Evolutionary conservation across 2,329 filamentous ascomycete genomes (phyloP).

Genomic region (Cyphellophora attinorum): DNA sequence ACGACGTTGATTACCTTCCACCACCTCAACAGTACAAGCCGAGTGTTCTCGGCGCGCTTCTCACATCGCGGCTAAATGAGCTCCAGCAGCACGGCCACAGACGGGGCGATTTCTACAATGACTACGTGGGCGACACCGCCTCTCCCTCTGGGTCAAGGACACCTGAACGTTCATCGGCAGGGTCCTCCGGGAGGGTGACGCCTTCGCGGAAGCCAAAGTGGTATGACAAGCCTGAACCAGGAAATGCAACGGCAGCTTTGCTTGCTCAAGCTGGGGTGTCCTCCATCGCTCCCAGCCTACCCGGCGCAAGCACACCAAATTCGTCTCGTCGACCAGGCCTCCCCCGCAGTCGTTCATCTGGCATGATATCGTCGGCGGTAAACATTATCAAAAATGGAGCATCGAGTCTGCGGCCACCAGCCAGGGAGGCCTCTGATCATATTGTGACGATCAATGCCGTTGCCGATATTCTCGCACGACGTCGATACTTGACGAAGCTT

Average conservation of each 20-base stretch:
- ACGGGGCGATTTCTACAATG: neutral
- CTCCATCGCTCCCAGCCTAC: slow-evolving; percentile 6
- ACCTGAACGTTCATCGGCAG: slow-evolving; percentile 4
- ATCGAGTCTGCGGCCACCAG: slow-evolving; percentile 4
- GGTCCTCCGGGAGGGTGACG: slow-evolving; percentile 13
- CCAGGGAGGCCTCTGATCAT: neutral
- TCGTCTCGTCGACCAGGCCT: slow-evolving; percentile 6
- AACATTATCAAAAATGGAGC: slow-evolving; percentile 15
- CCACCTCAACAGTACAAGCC: slow-evolving; percentile 15
- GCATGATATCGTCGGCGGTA: slow-evolving; percentile 13
- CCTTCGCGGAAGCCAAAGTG: slow-evolving; percentile 18
- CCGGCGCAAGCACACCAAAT: slow-evolving; percentile 2
- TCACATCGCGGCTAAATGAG: slow-evolving; percentile 11
- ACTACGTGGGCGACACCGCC: neutral
- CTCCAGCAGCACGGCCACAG: slow-evolving; percentile 8
- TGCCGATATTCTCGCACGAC: slow-evolving; percentile 63
- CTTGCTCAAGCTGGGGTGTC: slow-evolving; percentile 9
- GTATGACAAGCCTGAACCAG: slow-evolving; percentile 17
- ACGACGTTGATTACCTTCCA: slow-evolving; percentile 15
- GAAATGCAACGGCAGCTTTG: slow-evolving; percentile 9
- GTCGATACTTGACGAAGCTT: slow-evolving; percentile 74
- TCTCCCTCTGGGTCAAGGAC: neutral
- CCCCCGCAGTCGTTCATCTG: slow-evolving; percentile 6
- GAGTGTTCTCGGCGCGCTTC: slow-evolving; percentile 13
- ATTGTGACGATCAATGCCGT: slow-evolving; percentile 31